phyloP scores from a whole-genome alignment of 2,329 filamentous ascomycete genomes.

The Ophiostoma quercus region DNA sequence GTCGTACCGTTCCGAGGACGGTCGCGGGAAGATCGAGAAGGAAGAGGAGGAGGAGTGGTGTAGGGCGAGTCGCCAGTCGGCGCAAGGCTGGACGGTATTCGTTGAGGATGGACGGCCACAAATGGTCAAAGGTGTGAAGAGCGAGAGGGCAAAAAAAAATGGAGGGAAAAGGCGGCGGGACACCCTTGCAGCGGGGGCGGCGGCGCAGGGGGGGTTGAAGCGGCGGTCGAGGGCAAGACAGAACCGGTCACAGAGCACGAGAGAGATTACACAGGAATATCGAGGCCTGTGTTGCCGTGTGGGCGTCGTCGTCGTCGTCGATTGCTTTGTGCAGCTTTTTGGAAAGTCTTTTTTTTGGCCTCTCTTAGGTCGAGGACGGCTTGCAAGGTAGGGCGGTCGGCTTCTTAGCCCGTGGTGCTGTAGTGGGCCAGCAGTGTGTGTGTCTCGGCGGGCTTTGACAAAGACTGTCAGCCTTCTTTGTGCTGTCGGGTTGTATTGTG shows the following conservation, averaged over 20 bases:
- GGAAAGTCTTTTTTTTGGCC: not conserved
- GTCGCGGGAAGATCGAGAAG: not conserved
- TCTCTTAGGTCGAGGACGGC: not conserved
- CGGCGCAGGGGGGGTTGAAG: slow-evolving; percentile 4
- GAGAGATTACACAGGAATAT: too few relatives aligned
- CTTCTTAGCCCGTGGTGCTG: not conserved
- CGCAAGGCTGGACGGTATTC: not conserved
- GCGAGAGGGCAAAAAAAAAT: slow-evolving; percentile 8
- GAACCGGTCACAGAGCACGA: slow-evolving; percentile 5
- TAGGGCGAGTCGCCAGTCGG: slow-evolving; percentile 3
- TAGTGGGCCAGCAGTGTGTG: slow-evolving; percentile 8
- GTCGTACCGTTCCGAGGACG: slow-evolving; percentile 15
- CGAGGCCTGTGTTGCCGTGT: not conserved
- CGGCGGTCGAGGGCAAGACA: slow-evolving; percentile 1
- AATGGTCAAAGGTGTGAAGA: slow-evolving; percentile 1
- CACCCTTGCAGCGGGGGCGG: slow-evolving; percentile 11
- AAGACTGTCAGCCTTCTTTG: not conserved
- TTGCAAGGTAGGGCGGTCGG: slow-evolving; percentile 4
- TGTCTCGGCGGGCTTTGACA: slow-evolving; percentile 4
- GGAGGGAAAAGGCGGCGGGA: slow-evolving; percentile 14
- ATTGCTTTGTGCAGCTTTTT: not conserved
- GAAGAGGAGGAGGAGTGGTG: not conserved
- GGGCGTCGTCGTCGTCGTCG: not conserved
- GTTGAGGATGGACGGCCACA: not conserved
- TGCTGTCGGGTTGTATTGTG: not conserved